Conservation (phyloP, 2,329 filamentous ascomycete species). For the Escovopsis weberi region DNA sequence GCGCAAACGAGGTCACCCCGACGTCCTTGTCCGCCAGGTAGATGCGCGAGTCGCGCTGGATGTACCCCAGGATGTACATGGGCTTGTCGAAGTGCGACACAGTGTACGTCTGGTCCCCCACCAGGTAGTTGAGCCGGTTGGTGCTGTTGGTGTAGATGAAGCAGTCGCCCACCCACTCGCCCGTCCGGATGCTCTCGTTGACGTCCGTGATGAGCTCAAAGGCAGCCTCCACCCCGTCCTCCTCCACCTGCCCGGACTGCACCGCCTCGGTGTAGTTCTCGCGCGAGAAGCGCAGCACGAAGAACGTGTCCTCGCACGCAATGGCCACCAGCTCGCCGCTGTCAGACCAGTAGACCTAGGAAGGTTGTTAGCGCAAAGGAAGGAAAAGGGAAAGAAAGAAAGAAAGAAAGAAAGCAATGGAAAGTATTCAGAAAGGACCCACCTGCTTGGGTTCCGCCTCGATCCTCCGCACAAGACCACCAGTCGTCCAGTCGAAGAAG, state of each 20-base stretch:
- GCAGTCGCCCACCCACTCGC: conserved; percentile 96
- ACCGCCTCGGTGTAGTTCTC: conserved; percentile 77
- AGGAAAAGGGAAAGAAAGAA: not conserved
- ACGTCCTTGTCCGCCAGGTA: conserved; percentile 96
- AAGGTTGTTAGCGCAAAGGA: conserved; percentile 2
- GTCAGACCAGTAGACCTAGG: conserved; percentile 88
- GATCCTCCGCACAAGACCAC: conserved; percentile 78
- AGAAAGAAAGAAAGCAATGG: conserved; percentile 3
- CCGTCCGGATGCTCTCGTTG: conserved; percentile 83
- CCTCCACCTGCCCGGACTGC: conserved; percentile 68
- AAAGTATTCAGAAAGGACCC: conserved; percentile 2
- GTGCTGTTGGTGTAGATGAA: conserved; percentile 98
- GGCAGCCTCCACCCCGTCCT: conserved; percentile 85
- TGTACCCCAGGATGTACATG: conserved; percentile 90
- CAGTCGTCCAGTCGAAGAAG: conserved; percentile 91
- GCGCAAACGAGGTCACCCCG: conserved; percentile 72
- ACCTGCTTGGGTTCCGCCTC: conserved; percentile 54
- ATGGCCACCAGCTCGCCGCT: conserved; percentile 85
- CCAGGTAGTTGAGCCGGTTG: conserved; percentile 93
- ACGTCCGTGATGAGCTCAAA: conserved; percentile 96
- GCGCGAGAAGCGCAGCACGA: conserved; percentile 80
- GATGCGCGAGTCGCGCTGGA: conserved; percentile 85
- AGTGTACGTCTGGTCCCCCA: conserved; percentile 95
- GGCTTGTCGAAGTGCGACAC: conserved; percentile 93
- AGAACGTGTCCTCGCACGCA: conserved; percentile 90